These are phyloP conservation scores for Spinacia oleracea DNA, from an alignment of 179 eudicot genomes.

Conservation along the genomic window DNA sequence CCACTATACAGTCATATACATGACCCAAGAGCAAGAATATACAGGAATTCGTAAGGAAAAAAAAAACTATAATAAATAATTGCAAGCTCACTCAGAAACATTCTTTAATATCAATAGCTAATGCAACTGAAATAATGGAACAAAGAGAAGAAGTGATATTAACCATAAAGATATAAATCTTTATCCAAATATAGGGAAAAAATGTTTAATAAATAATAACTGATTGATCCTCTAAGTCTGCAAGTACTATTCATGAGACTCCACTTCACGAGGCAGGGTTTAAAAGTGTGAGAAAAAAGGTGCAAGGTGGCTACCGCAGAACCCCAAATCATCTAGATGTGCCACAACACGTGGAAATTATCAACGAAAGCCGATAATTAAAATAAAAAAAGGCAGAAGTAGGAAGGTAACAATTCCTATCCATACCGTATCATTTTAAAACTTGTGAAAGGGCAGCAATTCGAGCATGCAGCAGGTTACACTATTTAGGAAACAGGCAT, in stretches of 20 bases:
- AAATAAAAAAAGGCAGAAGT: background rate
- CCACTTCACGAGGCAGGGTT: background rate
- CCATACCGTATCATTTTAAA: background rate
- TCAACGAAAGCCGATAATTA: background rate
- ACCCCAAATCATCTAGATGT: background rate
- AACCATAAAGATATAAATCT: background rate
- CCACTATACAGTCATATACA: background rate
- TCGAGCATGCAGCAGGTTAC: background rate
- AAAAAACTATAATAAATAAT: background rate
- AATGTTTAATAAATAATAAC: background rate
- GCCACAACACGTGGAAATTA: background rate
- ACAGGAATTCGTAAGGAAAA: background rate
- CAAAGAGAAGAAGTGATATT: background rate
- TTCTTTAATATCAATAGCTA: background rate
- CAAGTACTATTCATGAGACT: background rate
- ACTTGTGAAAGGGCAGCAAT: background rate
- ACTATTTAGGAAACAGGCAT: background rate
- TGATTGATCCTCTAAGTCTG: background rate
- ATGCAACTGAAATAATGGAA: background rate
- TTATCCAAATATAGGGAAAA: background rate
- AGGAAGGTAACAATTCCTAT: background rate
- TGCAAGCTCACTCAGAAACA: background rate
- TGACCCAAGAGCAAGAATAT: background rate
- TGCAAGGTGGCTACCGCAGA: background rate
- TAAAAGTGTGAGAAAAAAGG: background rate